Evolutionary conservation across 495 filamentous ascomycete genomes (phyloP).

Genomic region (Hypoxylon subgilvum): DNA sequence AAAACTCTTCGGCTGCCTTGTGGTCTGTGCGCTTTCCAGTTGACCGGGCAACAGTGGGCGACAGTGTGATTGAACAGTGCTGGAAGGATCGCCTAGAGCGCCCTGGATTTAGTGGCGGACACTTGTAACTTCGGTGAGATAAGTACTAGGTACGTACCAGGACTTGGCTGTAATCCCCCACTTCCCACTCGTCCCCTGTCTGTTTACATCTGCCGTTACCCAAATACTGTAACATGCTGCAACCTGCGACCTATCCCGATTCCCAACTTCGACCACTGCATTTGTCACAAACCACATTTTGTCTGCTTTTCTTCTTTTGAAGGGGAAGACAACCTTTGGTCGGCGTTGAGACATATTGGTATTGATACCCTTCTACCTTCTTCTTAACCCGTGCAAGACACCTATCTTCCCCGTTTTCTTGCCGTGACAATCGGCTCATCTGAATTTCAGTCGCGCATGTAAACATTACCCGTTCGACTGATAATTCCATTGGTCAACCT

Average conservation of each 20-base stretch:
- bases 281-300: conserved; percentile 1
- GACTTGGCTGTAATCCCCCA: conserved; percentile 12
- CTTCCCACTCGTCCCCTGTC: conserved; percentile 30
- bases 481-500: background rate
- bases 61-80: background rate
- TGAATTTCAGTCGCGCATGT: conserved; percentile 11
- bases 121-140: conserved; percentile 18
- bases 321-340: background rate
- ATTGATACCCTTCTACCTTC: too few species aligned
- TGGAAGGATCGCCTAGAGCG: conserved; percentile 11
- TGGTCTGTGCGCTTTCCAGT: conserved; percentile 17
- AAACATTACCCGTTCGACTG: conserved; percentile 21
- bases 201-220: conserved; percentile 32
- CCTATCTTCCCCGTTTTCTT: too few species aligned
- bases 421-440: conserved; percentile 3
- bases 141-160: too few species aligned
- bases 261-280: conserved; percentile 1
- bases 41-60: conserved; percentile 22
- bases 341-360: background rate
- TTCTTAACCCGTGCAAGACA: background rate
- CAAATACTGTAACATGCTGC: conserved; percentile 36
- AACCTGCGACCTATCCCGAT: conserved; percentile 13
- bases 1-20: conserved; percentile 3
- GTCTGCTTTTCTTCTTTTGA: conserved; percentile 6
- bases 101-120: conserved; percentile 19